Percentiles rank a stretch among this genome's conserved stretches.
These are phyloP conservation scores for Pholiota molesta DNA, from an alignment of 768 basidiomycete species.

Conservation along the genomic window DNA sequence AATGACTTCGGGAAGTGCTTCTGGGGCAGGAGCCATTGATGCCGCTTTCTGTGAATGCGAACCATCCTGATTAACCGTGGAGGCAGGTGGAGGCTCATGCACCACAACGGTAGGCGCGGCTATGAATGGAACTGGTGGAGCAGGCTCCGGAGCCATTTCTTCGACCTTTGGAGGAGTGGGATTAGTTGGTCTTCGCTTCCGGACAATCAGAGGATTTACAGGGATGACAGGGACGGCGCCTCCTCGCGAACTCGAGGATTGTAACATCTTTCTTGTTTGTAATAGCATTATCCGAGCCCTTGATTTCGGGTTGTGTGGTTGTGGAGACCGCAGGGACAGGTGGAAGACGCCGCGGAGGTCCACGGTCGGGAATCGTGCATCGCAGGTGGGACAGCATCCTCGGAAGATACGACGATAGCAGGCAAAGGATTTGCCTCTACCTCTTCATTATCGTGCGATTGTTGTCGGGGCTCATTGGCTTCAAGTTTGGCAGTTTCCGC, in stretches of 20 bases:
- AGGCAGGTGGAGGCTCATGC: neutral
- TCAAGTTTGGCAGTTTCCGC: slow-evolving; percentile 34
- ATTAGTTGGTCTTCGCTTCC: slow-evolving; percentile 11
- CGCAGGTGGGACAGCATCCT: slow-evolving; percentile 6
- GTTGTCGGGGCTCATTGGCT: slow-evolving; percentile 11
- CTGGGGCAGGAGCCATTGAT: neutral
- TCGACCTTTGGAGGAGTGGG: neutral
- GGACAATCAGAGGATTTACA: slow-evolving; percentile 15
- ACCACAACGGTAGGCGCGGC: slow-evolving; percentile 1
- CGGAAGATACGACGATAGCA: slow-evolving; percentile 20
- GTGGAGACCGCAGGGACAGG: neutral
- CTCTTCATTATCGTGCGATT: slow-evolving; percentile 3
- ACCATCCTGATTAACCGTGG: neutral
- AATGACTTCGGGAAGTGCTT: neutral
- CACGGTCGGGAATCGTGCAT: slow-evolving; percentile 11
- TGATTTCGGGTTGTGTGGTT: neutral
- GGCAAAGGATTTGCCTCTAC: slow-evolving; percentile 12
- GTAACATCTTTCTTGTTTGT: neutral
- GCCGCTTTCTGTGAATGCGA: no score
- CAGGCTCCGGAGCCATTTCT: neutral
- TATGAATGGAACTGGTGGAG: slow-evolving; percentile 1
- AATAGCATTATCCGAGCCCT: neutral
- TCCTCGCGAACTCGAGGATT: neutral
- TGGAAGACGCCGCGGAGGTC: neutral
- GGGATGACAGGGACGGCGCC: slow-evolving; percentile 3